Evolutionary conservation across 768 basidiomycete species (phyloP), one percentile per base, ranked within the genome.

Genomic region (Cystofilobasidium capitatum): DNA sequence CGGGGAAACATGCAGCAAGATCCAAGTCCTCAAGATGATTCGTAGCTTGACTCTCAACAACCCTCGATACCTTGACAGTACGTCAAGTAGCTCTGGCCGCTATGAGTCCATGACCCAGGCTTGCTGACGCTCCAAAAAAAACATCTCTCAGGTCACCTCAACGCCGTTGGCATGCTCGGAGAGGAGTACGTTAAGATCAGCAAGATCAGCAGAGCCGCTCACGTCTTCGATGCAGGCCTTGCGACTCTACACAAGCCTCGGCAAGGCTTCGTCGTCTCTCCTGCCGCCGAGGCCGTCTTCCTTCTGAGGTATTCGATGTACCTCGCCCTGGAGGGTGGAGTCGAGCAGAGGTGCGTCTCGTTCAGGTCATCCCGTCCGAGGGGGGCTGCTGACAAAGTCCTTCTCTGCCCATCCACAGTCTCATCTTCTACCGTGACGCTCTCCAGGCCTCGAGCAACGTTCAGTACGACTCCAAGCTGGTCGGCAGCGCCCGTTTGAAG

Each of bases 121-220:
- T 16, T 14, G 7, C 4, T 3, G 26, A 26, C 33, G 13, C 31
- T 29, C 62, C 24, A 1, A 8, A 35, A 20, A 36, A 17, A n/a
- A 20, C 33, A 14, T 0, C 29, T 20, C n/a, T 37, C 70, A 89
- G 87, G 80, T 16, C 89, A 84, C 74, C 79, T 88, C 24, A 76
- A 76, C 1, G 78, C 83, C 1, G 91, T 88, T 2, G 78, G 86
- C 1, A 83, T 86, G 49, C 81, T 94, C 8, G 92, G 88, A 0
- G 81, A 84, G 64, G 89, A 92, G 74, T 91, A 92, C 72, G 78
- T 85, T 54, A 83, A 81, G 40, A 81, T 97, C 1, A 92, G 93
- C 3, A 89, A 87, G 75, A 76, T 79, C 2, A 83, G 83, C 61
- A 83, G 86, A 42, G 91, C 91, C 0, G 80, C 78, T 0, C 73